Base-by-base conservation (phyloP, 768 basidiomycete species). In the Amanita pallidorosea region DNA sequence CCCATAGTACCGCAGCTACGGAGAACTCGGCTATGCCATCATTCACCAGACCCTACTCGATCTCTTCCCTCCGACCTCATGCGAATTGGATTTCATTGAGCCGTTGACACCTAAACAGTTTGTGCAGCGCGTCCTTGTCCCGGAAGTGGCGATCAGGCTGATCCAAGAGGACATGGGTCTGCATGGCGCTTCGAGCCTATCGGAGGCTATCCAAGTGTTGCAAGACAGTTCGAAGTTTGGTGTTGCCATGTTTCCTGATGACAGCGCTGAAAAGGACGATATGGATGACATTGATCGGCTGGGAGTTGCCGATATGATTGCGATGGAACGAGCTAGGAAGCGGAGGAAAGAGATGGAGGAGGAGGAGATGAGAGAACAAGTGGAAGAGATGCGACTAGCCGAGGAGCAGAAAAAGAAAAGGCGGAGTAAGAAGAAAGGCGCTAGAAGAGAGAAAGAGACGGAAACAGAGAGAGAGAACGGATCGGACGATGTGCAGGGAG, bases 151-250 rank as follows among this genome's bases (percentile, higher is more conserved):
- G 0, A 70, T 85, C 36, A 71, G 76, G 20, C 77, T 98, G n/a
- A 89, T 97, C 54, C 80, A 80, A 70, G 73, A 85, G 52, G 93
- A 98, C 61, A 76, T 76, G 58, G 53, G 60, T 1, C 64, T 83
- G 9, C 58, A 64, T 37, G 71, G 70, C 2, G 64, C 70, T 3
- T 58, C 63, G 0, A 70, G 66, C 1, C 57, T 63, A 45, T 55
- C 66, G 15, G 60, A 70, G 40, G 89, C 87, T 0, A 58, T 85
- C 9, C 59, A 65, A 18, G 78, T 88, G 5, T 63, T 93, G 45
- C 74, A 80, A 25, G 83, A 88, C 42, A 94, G 91, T 53, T 75
- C 84, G 0, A 77, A 77, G 33, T 96, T 91, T 60, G 93, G 93
- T 0, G 82, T 83, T 7, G 81, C 84, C 5, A 86, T 88, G 81